Conservation (phyloP, 352 stramenopile species). For the Globisporangium echinulatum region DNA sequence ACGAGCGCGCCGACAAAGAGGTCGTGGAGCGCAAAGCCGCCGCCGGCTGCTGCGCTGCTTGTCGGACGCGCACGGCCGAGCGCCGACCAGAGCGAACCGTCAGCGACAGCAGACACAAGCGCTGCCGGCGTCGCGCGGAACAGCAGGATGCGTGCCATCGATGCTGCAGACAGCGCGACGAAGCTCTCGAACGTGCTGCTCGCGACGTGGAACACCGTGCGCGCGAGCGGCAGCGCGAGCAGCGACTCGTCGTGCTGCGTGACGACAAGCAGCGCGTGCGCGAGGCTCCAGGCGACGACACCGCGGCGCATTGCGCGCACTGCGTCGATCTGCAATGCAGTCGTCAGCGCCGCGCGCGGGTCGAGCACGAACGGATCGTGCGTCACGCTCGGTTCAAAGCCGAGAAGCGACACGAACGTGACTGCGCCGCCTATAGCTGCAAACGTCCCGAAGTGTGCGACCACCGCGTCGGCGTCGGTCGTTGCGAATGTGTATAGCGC, state of each 20-base stretch:
- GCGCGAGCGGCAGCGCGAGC: constrained; percentile 17
- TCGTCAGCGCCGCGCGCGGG: constrained; percentile 28
- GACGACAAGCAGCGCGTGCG: constrained; percentile 23
- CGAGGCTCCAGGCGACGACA: constrained; percentile 29
- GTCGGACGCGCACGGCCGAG: constrained; percentile 2
- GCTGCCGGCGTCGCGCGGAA: constrained; percentile 34
- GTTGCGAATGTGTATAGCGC: constrained; percentile 9
- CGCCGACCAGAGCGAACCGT: constrained; percentile 31
- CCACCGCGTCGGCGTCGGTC: background rate
- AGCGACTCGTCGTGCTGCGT: constrained; percentile 11
- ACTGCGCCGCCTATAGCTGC: constrained; percentile 30
- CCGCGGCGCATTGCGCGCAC: constrained; percentile 39
- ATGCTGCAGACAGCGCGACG: constrained; percentile 27
- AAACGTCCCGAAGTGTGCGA: constrained; percentile 25
- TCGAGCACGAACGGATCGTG: constrained; percentile 51
- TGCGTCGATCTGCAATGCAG: constrained; percentile 28
- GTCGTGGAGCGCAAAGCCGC: constrained; percentile 11
- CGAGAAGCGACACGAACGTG: constrained; percentile 36
- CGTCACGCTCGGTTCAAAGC: constrained; percentile 30
- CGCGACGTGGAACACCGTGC: constrained; percentile 36
- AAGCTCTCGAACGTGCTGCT: constrained; percentile 41
- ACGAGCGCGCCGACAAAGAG: constrained; percentile 17
- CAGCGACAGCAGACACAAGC: constrained; percentile 13
- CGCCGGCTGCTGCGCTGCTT: constrained; percentile 3
- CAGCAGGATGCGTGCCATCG: constrained; percentile 46